Evolutionary conservation across 2,329 filamentous ascomycete species (phyloP), one percentile per base, ranked within the genome.

Genomic region (Cytospora leucostoma): DNA sequence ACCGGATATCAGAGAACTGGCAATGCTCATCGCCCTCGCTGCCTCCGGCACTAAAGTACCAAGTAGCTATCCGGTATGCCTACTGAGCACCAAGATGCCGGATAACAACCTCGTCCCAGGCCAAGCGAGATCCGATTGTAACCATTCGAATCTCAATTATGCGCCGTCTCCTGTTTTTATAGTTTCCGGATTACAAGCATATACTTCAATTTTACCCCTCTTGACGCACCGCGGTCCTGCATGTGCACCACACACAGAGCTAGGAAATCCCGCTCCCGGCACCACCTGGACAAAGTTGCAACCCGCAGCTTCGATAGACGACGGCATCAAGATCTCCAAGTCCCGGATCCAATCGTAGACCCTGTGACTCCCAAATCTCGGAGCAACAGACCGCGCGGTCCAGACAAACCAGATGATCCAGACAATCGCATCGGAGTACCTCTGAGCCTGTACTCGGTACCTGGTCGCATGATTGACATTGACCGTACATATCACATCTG

Each of bases 401-500:
- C 51, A 61, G 58, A 38, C 38, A 49, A 53, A 32, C 56, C 56
- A 49, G 38, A 59, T 49, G 47, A 52, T 38, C 38, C 40, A 19
- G 51, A n/a, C 53, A 27, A 13, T 37, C 51, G 34, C 44, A 21
- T 32, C 35, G 27, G 15, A 27, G n/a, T 44, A 32, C 35, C 21
- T 55, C 17, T 62, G 8, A 21, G 17, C 13, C 40, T 47, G 58
- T 60, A 60, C 12, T 40, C 51, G 27, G 38, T 54, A 60, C 58
- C 58, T 60, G n/a, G 37, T 53, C 57, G 62, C 53, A 55, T 56
- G 56, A 65, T 56, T 56, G 63, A 63, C 63, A 65, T 56, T 56
- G 63, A 63, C 63, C 51, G 58, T 65, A 59, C 63, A 62, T 47
- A 55, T 60, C 61, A 49, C 52, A 38, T 56, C 63, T 61, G 59